phyloP scores from a whole-genome alignment of 2,329 filamentous ascomycete genomes.

The Monosporascus ibericus region DNA sequence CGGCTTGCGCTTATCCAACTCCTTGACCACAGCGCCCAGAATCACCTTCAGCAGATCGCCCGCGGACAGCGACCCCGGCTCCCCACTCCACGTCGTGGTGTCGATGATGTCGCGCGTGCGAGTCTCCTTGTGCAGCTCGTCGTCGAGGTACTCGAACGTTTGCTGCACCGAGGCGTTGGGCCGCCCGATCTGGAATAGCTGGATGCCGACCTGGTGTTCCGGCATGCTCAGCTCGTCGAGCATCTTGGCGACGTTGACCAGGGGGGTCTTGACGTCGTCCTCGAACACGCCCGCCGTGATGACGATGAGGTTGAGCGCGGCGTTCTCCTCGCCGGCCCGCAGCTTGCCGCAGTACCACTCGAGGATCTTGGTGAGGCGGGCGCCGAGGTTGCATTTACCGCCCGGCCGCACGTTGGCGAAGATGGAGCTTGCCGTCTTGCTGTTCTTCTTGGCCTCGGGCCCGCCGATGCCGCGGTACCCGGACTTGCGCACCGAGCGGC shows the following conservation, averaged over 20 bases:
- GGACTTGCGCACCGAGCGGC: conserved; percentile 1
- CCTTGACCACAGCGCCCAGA: conserved; percentile 15
- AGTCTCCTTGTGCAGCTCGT: conserved; percentile 15
- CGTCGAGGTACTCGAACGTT: conserved; percentile 14
- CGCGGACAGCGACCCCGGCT: conserved; percentile 6
- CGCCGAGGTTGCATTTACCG: conserved; percentile 1
- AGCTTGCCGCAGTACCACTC: conserved; percentile 3
- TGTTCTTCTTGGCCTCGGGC: conserved; percentile 1
- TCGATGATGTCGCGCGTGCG: conserved; percentile 14
- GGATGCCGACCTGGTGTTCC: conserved; percentile 16
- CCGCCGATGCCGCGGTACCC: conserved; percentile 4
- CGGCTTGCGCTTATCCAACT: conserved; percentile 12
- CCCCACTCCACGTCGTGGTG: conserved; percentile 7
- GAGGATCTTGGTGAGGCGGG: conserved; percentile 3
- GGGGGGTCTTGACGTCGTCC: conserved; percentile 13
- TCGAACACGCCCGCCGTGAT: conserved; percentile 7
- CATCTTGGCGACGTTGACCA: conserved; percentile 10
- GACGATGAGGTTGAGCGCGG: conserved; percentile 4
- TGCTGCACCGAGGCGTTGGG: conserved; percentile 7
- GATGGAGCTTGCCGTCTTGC: not conserved
- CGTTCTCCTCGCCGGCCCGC: conserved; percentile 1
- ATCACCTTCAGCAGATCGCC: conserved; percentile 14
- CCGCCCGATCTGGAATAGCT: conserved; percentile 16
- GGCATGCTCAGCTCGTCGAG: conserved; percentile 13
- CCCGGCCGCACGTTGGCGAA: conserved; percentile 1